These are phyloP conservation scores for Nyssa sinensis DNA, from an alignment of 148 eudicot species.

Conservation along the genomic window DNA sequence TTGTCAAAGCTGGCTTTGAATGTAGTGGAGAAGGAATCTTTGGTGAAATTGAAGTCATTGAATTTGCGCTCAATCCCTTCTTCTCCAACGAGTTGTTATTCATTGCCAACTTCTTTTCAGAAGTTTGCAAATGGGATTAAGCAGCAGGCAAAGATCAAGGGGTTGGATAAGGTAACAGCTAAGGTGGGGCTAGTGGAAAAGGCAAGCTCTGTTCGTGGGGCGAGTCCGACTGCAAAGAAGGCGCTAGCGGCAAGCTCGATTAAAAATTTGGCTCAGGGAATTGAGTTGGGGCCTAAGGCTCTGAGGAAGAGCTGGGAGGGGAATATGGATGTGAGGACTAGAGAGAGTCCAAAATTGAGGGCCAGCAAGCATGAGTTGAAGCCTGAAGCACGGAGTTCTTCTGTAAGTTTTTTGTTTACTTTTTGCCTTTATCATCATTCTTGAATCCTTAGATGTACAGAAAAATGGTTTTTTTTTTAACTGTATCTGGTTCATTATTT, in stretches of 20 bases:
- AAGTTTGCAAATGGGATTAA: constrained; percentile 65
- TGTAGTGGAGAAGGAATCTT: constrained; percentile 47
- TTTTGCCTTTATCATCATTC: background rate
- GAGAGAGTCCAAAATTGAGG: constrained; percentile 51
- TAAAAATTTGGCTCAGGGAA: constrained; percentile 54
- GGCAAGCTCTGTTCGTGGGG: constrained; percentile 41
- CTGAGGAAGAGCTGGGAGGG: constrained; percentile 98
- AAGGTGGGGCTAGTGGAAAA: constrained; percentile 47
- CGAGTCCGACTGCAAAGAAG: constrained; percentile 49
- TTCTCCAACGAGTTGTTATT: constrained; percentile 82
- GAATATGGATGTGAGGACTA: constrained; percentile 53
- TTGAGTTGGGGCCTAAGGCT: constrained; percentile 75
- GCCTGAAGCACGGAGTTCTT: constrained; percentile 52
- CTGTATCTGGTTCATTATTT: background rate
- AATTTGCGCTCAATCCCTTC: constrained; percentile 70
- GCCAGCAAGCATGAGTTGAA: constrained; percentile 47
- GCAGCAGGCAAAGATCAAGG: constrained; percentile 71
- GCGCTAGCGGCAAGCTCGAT: constrained; percentile 36
- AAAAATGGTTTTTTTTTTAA: background rate
- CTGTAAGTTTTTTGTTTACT: constrained; percentile 50
- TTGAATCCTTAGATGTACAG: background rate
- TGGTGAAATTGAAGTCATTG: constrained; percentile 41
- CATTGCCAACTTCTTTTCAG: constrained; percentile 78
- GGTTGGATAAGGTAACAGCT: constrained; percentile 51
- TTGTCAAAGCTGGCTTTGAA: constrained; percentile 38